These are phyloP conservation scores for Populus deltoides DNA, from an alignment of 345 rosid genomes.

Conservation along the genomic window DNA sequence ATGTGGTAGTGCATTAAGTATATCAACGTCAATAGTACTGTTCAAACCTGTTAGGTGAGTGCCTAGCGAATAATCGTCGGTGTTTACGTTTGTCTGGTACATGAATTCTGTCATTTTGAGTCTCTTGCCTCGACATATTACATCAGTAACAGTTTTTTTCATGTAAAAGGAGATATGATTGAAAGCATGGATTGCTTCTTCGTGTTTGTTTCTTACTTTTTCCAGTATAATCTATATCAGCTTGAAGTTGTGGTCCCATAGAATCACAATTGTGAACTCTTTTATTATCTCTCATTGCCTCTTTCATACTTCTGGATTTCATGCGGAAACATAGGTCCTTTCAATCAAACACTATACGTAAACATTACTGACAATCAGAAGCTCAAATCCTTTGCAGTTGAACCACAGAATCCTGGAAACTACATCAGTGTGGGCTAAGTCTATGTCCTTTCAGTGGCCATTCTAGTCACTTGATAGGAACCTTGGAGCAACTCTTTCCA, in stretches of 20 bases:
- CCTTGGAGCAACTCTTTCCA: not conserved
- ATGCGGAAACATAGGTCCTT: not conserved
- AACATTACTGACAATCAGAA: not conserved
- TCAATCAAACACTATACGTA: not conserved
- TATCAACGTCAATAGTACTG: not conserved
- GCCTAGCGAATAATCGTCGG: not conserved
- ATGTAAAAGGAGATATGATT: not conserved
- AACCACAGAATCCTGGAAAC: not conserved
- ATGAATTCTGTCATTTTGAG: not conserved
- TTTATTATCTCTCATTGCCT: not conserved
- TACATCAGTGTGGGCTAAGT: not conserved
- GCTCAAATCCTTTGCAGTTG: not conserved
- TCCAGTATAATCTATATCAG: not conserved
- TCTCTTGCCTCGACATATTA: not conserved
- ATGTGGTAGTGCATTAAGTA: not conserved
- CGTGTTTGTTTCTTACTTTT: not conserved
- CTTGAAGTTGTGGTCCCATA: not conserved
- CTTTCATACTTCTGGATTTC: not conserved
- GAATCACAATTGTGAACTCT: not conserved
- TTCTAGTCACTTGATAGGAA: not conserved
- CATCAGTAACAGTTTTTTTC: constrained; percentile 4
- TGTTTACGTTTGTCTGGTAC: not conserved
- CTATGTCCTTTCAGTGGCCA: not conserved
- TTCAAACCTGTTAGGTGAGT: not conserved
- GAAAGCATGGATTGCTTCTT: not conserved